Base-by-base conservation (phyloP, 2,329 filamentous ascomycete genomes). In the Fusarium sp. region DNA sequence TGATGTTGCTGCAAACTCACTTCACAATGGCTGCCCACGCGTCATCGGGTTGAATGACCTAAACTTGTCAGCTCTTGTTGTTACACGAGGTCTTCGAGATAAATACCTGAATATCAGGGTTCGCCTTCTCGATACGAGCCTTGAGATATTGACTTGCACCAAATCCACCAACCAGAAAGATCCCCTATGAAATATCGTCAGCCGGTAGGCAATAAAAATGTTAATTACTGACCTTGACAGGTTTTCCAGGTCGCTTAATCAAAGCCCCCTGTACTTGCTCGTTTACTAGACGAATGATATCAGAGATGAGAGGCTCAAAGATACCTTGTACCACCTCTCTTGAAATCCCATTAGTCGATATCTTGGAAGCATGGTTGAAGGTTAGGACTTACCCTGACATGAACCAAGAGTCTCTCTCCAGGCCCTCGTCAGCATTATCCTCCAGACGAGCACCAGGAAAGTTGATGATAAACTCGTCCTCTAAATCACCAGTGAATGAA, bases 101-200 rank as follows among this genome's bases (percentile, higher is more conserved):
- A 11, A 8, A 6, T 29, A 50, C 48, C 26, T 52, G 73, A 8
- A 82, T 70, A 28, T 73, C 64, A 5, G 79, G 72, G 2, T 57
- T 57, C 0, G 71, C 63, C 12, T 77, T 68, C 8, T 66, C 59
- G 8, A 57, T 54, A 20, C 76, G 47, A 9, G 81, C 54, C 47
- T 73, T 77, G 11, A 82, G 77, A 58, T 80, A 81, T 18, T 75
- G 74, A 5, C 75, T 81, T 6, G 73, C 63, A 2, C 80, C 80
- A 33, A 82, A 79, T 0, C 80, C 80, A 3, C 80, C 80, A 0
- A 82, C 80, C 1, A 82, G 73, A 12, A 81, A 57, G 7, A 82
- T 78, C 0, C 76, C 53, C 62, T 67, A 31, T 10, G 23, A 1
- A 26, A n/a, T 10, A 18, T 24, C 10, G 11, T 42, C 5, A 53